Base-by-base conservation (phyloP, 2,329 filamentous ascomycete species). In the Neonectria sp. region DNA sequence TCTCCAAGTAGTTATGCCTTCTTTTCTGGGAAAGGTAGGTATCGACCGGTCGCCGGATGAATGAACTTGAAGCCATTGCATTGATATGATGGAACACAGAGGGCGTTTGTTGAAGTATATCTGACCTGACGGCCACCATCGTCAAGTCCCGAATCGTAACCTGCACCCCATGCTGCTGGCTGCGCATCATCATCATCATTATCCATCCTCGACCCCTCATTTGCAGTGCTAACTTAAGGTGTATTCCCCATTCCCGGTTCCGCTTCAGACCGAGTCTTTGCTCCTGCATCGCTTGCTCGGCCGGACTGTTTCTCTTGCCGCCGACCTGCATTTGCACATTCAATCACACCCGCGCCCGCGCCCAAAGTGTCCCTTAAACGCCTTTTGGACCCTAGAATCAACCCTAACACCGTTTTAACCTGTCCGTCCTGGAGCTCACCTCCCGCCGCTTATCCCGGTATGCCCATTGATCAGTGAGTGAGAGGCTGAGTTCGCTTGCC, bases 221-320 rank as follows among this genome's bases (percentile, higher is more conserved):
- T 55, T 64, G 61, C 37, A 40, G 37, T 13, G 35, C 1, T 12
- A 33, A 33, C 31, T 33, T 33, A 33, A 33, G 35, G 24, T 33
- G 40, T n/a, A 58, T 58, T 58, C 55, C 55, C 55, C 43, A 58
- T 55, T 55, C 52, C 61, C 35, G 46, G 40, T 46, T 21, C 61
- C 43, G 35, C 35, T 37, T 37, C 45, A 29, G 37, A 13, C 51
- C 60, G 35, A 43, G n/a, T n/a, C 27, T 21, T 25, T 56, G 49
- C 43, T 21, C 21, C 21, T 13, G 43, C 43, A 45, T 21, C 35
- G 24, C 27, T 29, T 21, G 29, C 33, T 57, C 21, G 21, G 27
- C 58, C 37, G 63, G 45, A 25, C 35, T 40, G 59, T 65, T 65
- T 65, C 58, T 65, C 45, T 66, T 65, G 37, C 63, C 63, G 63